Evolutionary conservation across 73 alveolate species (phyloP), one percentile per base, ranked within the genome.

Genomic region (Paramecium sexaurelia): DNA sequence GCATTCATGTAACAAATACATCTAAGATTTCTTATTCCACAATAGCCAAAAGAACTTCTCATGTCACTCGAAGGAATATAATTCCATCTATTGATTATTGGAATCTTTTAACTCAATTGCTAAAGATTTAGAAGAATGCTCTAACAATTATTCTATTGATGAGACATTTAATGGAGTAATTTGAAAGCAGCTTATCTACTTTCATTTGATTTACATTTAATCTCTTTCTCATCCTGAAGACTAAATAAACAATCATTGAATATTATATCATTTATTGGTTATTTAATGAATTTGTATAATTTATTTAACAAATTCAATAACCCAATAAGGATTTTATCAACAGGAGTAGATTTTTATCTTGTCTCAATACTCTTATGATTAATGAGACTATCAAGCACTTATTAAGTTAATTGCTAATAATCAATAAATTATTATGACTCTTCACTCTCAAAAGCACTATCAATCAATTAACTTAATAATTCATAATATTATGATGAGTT

Each of bases 1-100:
- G 99, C 94, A 89, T 92, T 97, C 99, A 98, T 97, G 94, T 97
- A 98, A 93, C 99, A 98, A 36, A 96, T 97, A 19, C 98, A 92
- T 11, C 99, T 98, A 4, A 97, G 94, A 85, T 98, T 98, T 45
- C 87, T 78, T 27, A 98, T 91, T 4, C 99, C 99, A 20, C 84
- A 83, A 85, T 87, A 96, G 0, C 94, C 94, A 32, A 56, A 73
- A 7, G 91, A 45, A 17, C 89, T 87, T 69, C 92, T 93, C 43
- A 89, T 67, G 32, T 97, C 99, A 66, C 95, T 94, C 85, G 87
- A 75, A 8, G 98, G 99, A 22, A 92, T 85, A 85, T 95, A 96
- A 47, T 95, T 93, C 98, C 98, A 97, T 32, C 92, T 93, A 84
- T 93, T 94, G 26, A 94, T 94, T 43, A 55, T 75, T 0, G 87